Conservation (phyloP, 2,329 filamentous ascomycete species). For the Ceratocystiopsis minuta region DNA sequence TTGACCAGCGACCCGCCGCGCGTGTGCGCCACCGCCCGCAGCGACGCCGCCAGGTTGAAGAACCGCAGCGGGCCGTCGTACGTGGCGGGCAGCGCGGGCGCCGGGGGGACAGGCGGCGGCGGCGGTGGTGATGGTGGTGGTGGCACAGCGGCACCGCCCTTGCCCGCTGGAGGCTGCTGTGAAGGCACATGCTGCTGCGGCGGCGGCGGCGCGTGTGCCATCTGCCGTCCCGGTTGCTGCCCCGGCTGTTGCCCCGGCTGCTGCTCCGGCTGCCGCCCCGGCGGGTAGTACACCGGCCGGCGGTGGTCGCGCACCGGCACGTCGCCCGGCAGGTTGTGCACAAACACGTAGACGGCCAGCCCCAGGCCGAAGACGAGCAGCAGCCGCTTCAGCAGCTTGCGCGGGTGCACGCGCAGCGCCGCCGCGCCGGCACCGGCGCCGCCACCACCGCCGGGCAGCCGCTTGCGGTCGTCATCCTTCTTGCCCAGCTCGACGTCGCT, state of each 20-base stretch:
- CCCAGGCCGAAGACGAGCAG: conserved; percentile 26
- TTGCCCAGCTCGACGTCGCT: conserved; percentile 39
- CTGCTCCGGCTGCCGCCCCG: conserved; percentile 1
- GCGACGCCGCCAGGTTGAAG: conserved; percentile 40
- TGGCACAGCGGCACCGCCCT: background rate
- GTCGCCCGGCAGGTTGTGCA: conserved; percentile 40
- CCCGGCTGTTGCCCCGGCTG: background rate
- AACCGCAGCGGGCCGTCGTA: conserved; percentile 59
- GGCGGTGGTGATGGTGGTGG: background rate
- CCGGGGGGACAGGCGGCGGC: no score
- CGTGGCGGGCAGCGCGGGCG: conserved; percentile 13
- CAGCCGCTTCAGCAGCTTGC: conserved; percentile 36
- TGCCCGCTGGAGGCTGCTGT: background rate
- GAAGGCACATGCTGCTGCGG: background rate
- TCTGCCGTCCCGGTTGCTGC: conserved; percentile 9
- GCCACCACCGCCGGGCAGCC: conserved; percentile 9
- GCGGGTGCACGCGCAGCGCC: conserved; percentile 24
- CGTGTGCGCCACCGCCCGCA: conserved; percentile 40
- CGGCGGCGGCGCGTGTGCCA: background rate
- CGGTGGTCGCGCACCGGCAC: conserved; percentile 21
- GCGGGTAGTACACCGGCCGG: conserved; percentile 19
- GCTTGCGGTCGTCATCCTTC: conserved; percentile 38
- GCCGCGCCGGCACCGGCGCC: conserved; percentile 1
- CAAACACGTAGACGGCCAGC: conserved; percentile 41
- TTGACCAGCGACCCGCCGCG: conserved; percentile 34